Evolutionary conservation across 1,284 basidiomycete species (phyloP).

Genomic region (Chondrostereum purpureum): DNA sequence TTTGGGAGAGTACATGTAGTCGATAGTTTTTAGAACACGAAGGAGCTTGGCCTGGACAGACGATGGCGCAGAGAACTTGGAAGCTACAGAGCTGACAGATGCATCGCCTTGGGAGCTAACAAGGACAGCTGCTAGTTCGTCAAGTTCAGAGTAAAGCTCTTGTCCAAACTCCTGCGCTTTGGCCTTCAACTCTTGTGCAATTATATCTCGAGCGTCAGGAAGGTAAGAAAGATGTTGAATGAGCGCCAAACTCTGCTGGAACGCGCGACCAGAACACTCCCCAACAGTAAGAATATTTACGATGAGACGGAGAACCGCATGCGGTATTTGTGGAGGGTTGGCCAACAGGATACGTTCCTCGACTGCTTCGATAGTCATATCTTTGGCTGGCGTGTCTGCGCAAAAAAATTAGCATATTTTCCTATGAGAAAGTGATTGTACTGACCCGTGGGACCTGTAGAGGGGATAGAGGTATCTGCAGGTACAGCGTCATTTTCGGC

Average conservation of each 20-base stretch:
- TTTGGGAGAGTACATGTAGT: conserved; percentile 86
- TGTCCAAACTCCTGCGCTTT: conserved; percentile 85
- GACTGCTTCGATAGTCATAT: conserved; percentile 29
- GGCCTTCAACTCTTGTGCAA: conserved; percentile 78
- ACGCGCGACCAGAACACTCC: conserved; percentile 91
- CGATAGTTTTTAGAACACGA: conserved; percentile 90
- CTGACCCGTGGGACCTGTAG: neutral
- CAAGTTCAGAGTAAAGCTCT: conserved; percentile 67
- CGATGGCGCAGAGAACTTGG: conserved; percentile 87
- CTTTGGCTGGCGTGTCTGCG: conserved; percentile 10
- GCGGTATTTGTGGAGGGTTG: conserved; percentile 77
- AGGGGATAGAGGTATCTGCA: neutral
- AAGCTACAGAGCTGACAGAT: conserved; percentile 63
- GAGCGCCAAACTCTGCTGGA: conserved; percentile 83
- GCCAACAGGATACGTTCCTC: conserved; percentile 64
- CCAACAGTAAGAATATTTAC: conserved; percentile 92
- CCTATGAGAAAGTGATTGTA: conserved; percentile 1
- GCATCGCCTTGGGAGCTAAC: conserved; percentile 48
- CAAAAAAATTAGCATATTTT: too few species aligned
- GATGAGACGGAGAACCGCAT: conserved; percentile 75
- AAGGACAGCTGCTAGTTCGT: conserved; percentile 64
- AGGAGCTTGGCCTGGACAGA: conserved; percentile 91
- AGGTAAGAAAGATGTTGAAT: conserved; percentile 88
- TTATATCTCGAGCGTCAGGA: conserved; percentile 79
- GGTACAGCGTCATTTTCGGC: conserved; percentile 8